These are phyloP conservation scores for Myxozyma udenii DNA, from an alignment of 805 yeast genomes.

Conservation along the genomic window DNA sequence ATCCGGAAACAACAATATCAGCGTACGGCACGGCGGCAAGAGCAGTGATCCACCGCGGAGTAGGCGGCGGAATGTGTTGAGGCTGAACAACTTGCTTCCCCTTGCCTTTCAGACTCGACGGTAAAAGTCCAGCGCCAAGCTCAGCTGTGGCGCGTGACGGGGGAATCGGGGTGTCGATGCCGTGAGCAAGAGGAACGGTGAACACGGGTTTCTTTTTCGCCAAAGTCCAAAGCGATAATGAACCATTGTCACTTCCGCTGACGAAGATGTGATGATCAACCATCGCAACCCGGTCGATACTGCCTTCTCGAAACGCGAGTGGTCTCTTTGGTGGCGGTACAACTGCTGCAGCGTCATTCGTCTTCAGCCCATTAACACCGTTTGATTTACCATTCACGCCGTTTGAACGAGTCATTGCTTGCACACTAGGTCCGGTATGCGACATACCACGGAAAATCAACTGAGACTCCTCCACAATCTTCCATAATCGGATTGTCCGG, in stretches of 20 bases:
- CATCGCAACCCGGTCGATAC: conserved; percentile 87
- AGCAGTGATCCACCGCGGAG: conserved; percentile 84
- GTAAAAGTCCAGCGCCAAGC: conserved; percentile 25
- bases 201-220: conserved; percentile 84
- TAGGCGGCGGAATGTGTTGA: conserved; percentile 50
- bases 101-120: not conserved
- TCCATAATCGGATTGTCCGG: conserved; percentile 94
- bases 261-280: conserved; percentile 88
- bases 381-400: conserved; percentile 30
- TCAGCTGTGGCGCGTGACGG: conserved; percentile 56
- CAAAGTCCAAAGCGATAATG: conserved; percentile 81
- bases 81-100: not conserved
- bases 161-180: conserved; percentile 51
- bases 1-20: conserved; percentile 81
- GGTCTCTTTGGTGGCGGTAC: not conserved
- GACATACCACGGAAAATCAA: conserved; percentile 74
- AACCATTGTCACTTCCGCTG: conserved; percentile 95
- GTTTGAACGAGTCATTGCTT: not conserved
- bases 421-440: not conserved
- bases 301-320: conserved; percentile 66
- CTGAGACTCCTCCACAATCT: conserved; percentile 90
- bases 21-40: conserved; percentile 79
- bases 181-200: conserved; percentile 73
- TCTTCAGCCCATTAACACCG: conserved; percentile 26
- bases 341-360: conserved; percentile 9